A percentile compares a stretch with the other conserved stretches of the same genome.
Conservation (phyloP, 345 rosid species). For the Pistacia vera region DNA sequence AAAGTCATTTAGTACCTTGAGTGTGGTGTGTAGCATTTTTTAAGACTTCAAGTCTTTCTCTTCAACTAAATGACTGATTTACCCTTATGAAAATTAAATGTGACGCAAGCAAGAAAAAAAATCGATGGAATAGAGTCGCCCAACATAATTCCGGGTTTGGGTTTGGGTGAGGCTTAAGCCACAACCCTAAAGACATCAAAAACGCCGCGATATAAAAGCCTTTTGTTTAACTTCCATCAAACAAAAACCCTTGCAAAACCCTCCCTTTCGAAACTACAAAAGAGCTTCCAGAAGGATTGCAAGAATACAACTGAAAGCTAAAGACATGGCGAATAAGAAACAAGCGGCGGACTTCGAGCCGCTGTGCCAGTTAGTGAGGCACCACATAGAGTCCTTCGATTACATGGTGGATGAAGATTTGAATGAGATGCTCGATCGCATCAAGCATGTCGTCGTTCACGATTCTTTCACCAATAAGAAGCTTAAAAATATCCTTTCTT, state of each 20-base stretch:
- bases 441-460: conserved; percentile 56
- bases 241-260: conserved; percentile 1
- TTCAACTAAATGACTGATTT: too few relatives aligned
- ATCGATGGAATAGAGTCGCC: too few relatives aligned
- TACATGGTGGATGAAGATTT: conserved; percentile 79
- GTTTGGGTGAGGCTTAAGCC: too few relatives aligned
- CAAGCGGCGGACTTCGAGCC: conserved; percentile 47
- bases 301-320: too few relatives aligned
- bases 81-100: too few relatives aligned
- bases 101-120: too few relatives aligned
- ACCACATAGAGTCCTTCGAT: conserved; percentile 86
- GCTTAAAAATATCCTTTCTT: conserved; percentile 73
- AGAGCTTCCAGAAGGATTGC: background rate
- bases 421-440: conserved; percentile 57
- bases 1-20: too few relatives aligned
- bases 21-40: too few relatives aligned
- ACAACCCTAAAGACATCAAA: background rate
- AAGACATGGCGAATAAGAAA: conserved; percentile 1
- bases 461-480: conserved; percentile 46
- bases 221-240: background rate
- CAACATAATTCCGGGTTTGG: too few relatives aligned
- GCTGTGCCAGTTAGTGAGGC: conserved; percentile 66
- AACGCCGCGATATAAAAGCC: background rate
- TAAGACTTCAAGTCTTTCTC: too few relatives aligned
- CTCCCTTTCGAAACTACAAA: background rate